Conservation (phyloP, 495 filamentous ascomycete species). For the Hypoxylon crocopeplum region DNA sequence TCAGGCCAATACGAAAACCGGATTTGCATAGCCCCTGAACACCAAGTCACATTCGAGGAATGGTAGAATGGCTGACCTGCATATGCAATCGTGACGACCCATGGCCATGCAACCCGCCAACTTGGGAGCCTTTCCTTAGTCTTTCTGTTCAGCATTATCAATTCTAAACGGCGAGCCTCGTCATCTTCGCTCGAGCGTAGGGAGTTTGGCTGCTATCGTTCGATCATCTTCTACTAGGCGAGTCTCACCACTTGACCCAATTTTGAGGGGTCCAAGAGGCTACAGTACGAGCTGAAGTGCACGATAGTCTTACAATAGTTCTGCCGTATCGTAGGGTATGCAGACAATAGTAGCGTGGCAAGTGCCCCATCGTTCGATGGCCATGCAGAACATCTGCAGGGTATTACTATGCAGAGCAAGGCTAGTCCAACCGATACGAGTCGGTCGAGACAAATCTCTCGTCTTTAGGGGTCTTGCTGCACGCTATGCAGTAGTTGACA, state of each 20-base stretch:
- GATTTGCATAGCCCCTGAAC: conserved; percentile 40
- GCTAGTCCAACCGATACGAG: conserved; percentile 34
- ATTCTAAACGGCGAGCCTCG: neutral
- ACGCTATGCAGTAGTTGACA: neutral
- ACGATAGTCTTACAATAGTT: too few relatives aligned
- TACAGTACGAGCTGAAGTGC: too few relatives aligned
- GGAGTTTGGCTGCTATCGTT: too few relatives aligned
- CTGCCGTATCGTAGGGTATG: conserved; percentile 12
- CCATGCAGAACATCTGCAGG: conserved; percentile 22
- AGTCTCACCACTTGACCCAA: too few relatives aligned
- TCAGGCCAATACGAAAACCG: conserved; percentile 44
- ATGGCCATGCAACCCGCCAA: conserved; percentile 27
- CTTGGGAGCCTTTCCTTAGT: conserved; percentile 7
- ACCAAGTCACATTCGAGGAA: conserved; percentile 26
- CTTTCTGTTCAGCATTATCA: neutral
- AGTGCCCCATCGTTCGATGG: conserved; percentile 21
- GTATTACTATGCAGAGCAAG: conserved; percentile 18
- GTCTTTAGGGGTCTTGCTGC: neutral
- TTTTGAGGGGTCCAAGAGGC: neutral
- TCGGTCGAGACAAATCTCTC: conserved; percentile 6
- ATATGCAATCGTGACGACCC: conserved; percentile 35
- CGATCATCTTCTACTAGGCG: too few relatives aligned
- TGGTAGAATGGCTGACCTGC: conserved; percentile 32
- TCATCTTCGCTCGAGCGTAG: neutral
- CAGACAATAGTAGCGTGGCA: neutral